Base-by-base conservation (phyloP, 2,329 filamentous ascomycete species). In the Fonsecaea pugnacius region DNA sequence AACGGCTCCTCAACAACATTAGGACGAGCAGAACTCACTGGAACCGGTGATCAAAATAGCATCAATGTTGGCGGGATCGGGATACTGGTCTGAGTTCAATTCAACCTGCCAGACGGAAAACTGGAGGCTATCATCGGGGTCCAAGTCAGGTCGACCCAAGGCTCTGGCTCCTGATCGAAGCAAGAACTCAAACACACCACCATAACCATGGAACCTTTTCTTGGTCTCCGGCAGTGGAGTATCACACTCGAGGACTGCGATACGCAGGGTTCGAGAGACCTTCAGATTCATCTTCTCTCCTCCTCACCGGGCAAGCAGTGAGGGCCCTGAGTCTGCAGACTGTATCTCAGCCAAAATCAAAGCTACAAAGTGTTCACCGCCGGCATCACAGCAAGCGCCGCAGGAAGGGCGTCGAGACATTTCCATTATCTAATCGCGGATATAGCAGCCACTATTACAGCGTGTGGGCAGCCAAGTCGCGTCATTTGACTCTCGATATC, bases 171-270 rank as follows among this genome's bases (percentile, higher is more conserved):
- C 84, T 50, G 78, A 76, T 54, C 79, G 73, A 58, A 92, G 82
- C 9, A 91, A 82, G 38, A 82, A 73, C 18, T 79, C 82, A 77
- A 92, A 91, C 65, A 91, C 84, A 67, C 87, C 88, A 67, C 87
- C 86, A 78, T 96, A 97, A 65, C 83, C 83, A 58, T 87, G 85
- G 77, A 90, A 92, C 72, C 86, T 86, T 61, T 83, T 83, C 60
- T 85, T 79, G 40, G 89, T 85, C 50, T 84, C 77, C 1, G 87
- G 84, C 56, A 90, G 82, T 1, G 92, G 92, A 1, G 86, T 90
- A 78, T 96, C 94, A 80, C 91, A 89, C 82, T 96, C 91, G 70
- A 98, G 87, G 71, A 98, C 85, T 53, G 93, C 92, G 38, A 70
- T 65, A 35, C 68, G 68, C 32, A 68, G 38, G 8, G 66, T 56